A percentile compares a stretch with the other conserved stretches of the same genome.
phyloP scores from a whole-genome alignment of 495 filamentous ascomycete genomes.

The Pyronema omphalodes region DNA sequence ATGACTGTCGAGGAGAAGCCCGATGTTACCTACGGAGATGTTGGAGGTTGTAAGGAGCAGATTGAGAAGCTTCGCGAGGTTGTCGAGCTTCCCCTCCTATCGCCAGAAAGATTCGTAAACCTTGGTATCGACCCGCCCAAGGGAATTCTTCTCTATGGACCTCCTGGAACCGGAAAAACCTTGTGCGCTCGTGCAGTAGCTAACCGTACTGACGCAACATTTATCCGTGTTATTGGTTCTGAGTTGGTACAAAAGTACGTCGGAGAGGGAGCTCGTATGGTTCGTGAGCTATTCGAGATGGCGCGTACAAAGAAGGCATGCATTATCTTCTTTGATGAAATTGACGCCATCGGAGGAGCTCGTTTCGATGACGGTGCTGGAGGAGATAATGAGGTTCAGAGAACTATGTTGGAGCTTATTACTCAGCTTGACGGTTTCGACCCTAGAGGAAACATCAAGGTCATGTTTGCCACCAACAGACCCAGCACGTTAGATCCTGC shows the following conservation, averaged over 20 bases:
- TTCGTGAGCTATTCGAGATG: slow-evolving; percentile 98
- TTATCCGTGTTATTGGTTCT: slow-evolving; percentile 93
- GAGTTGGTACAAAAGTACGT: slow-evolving; percentile 98
- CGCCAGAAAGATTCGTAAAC: slow-evolving; percentile 89
- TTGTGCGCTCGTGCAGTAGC: slow-evolving; percentile 93
- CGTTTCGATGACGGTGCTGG: slow-evolving; percentile 96
- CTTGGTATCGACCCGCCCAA: slow-evolving; percentile 97
- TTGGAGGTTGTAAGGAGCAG: slow-evolving; percentile 97
- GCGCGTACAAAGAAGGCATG: slow-evolving; percentile 98
- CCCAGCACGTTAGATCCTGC: slow-evolving; percentile 92
- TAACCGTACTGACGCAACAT: slow-evolving; percentile 93
- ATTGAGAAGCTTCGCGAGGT: slow-evolving; percentile 98
- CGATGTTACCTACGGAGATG: slow-evolving; percentile 96
- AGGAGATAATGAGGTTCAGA: slow-evolving; percentile 97
- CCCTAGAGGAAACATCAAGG: slow-evolving; percentile 94
- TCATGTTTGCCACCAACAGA: slow-evolving; percentile 98
- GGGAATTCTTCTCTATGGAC: slow-evolving; percentile 89
- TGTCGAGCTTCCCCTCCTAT: slow-evolving; percentile 92
- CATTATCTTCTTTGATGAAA: slow-evolving; percentile 99
- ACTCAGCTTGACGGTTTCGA: slow-evolving; percentile 98
- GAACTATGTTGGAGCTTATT: slow-evolving; percentile 97
- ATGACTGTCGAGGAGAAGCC: slow-evolving; percentile 99
- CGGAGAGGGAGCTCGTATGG: slow-evolving; percentile 93
- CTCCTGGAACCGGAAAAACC: slow-evolving; percentile 93
- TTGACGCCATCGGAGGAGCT: slow-evolving; percentile 94